phyloP scores from a whole-genome alignment of 176 grass and related monocot species.

The Phoenix dactylifera region DNA sequence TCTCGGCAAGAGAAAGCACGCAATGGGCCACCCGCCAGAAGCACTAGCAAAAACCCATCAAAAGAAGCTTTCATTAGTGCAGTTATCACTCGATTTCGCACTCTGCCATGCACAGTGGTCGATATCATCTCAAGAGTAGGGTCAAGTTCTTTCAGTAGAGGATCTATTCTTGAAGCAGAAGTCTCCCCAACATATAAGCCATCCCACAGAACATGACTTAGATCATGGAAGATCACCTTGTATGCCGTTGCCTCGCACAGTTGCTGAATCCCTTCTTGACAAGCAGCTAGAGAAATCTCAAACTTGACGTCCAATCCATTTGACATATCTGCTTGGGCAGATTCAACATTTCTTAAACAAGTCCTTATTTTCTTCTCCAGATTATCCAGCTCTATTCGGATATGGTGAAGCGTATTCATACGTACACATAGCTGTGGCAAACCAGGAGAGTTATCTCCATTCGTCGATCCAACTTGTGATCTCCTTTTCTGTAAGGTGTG shows the following conservation, averaged over 20 bases:
- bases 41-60: slow-evolving; percentile 91
- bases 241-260: slow-evolving; percentile 88
- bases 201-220: slow-evolving; percentile 81
- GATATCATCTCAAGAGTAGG: slow-evolving; percentile 82
- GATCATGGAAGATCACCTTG: slow-evolving; percentile 70
- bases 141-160: slow-evolving; percentile 69
- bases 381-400: slow-evolving; percentile 69
- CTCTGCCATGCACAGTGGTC: slow-evolving; percentile 65
- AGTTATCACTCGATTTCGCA: slow-evolving; percentile 78
- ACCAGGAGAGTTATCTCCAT: slow-evolving; percentile 49
- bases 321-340: slow-evolving; percentile 77
- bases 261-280: slow-evolving; percentile 79
- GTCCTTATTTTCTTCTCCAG: slow-evolving; percentile 95
- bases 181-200: slow-evolving; percentile 60
- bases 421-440: slow-evolving; percentile 83
- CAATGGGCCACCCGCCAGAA: slow-evolving; percentile 76
- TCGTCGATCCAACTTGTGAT: slow-evolving; percentile 56
- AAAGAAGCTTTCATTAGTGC: slow-evolving; percentile 90
- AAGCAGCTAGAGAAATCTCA: slow-evolving; percentile 63
- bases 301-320: slow-evolving; percentile 85
- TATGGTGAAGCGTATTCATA: slow-evolving; percentile 77
- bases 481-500: slow-evolving; percentile 54
- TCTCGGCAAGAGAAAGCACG: slow-evolving; percentile 74
- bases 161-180: slow-evolving; percentile 54
- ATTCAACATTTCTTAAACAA: slow-evolving; percentile 84